These are phyloP conservation scores for Nicotiana paniculata DNA, from an alignment of 257 asterid genomes.

Conservation along the genomic window DNA sequence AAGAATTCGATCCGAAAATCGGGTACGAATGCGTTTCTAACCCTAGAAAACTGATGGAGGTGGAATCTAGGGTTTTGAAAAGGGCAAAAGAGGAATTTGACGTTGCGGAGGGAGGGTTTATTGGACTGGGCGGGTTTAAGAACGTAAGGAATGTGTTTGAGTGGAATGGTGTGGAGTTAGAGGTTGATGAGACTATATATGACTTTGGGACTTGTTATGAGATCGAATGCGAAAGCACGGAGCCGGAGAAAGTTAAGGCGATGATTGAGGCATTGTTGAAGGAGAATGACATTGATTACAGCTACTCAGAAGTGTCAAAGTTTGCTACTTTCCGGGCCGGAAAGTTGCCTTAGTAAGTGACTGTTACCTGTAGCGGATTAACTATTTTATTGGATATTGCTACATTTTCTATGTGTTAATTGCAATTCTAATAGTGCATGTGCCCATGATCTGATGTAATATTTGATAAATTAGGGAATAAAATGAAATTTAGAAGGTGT, in stretches of 20 bases:
- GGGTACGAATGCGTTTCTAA: slow-evolving; percentile 57
- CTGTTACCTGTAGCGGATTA: not conserved
- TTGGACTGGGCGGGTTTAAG: slow-evolving; percentile 74
- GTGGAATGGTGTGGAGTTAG: slow-evolving; percentile 78
- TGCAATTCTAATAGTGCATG: not conserved
- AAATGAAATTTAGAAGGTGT: not conserved
- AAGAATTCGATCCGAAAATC: slow-evolving; percentile 53
- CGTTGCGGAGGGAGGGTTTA: slow-evolving; percentile 42
- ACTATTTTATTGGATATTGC: not conserved
- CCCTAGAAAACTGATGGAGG: slow-evolving; percentile 35
- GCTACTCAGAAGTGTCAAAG: slow-evolving; percentile 69
- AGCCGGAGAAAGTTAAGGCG: slow-evolving; percentile 73
- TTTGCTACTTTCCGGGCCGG: slow-evolving; percentile 81
- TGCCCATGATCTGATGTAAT: not conserved
- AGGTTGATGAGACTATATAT: slow-evolving; percentile 77
- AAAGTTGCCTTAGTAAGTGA: slow-evolving; percentile 58
- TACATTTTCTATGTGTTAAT: not conserved
- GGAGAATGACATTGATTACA: slow-evolving; percentile 57
- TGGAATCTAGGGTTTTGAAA: slow-evolving; percentile 59
- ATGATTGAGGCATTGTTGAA: slow-evolving; percentile 61
- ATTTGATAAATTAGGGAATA: not conserved
- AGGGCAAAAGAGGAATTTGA: slow-evolving; percentile 73
- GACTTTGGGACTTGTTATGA: slow-evolving; percentile 83
- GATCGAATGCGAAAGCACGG: slow-evolving; percentile 85
- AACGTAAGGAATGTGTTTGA: slow-evolving; percentile 73